These are phyloP conservation scores for Termitomyces sp. DNA, from an alignment of 768 basidiomycete genomes.

Conservation along the genomic window DNA sequence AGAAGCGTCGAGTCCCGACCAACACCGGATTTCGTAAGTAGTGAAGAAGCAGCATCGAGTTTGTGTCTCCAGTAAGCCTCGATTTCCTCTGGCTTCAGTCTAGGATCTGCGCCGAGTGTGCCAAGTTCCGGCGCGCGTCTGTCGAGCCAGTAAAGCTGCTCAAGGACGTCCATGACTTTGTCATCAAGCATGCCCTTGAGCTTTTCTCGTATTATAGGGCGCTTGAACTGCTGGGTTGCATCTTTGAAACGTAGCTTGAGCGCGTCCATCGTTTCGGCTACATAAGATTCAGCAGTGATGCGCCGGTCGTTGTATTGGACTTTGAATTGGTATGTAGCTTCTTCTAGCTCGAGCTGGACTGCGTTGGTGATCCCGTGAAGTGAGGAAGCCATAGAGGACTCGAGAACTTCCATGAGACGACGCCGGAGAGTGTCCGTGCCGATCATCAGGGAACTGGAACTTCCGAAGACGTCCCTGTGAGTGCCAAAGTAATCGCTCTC, in stretches of 20 bases:
- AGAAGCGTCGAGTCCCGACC: constrained; percentile 92
- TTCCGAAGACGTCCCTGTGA: constrained; percentile 59
- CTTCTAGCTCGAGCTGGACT: constrained; percentile 95
- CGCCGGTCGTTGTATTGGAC: constrained; percentile 96
- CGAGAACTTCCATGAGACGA: constrained; percentile 94
- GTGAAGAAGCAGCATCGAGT: constrained; percentile 86
- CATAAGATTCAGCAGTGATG: constrained; percentile 93
- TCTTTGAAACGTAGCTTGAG: constrained; percentile 90
- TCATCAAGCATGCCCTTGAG: constrained; percentile 94
- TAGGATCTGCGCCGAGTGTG: constrained; percentile 61
- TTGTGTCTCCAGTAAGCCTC: constrained; percentile 96
- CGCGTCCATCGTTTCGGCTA: constrained; percentile 93
- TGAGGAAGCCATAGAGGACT: constrained; percentile 95
- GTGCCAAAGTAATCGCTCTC: constrained; percentile 67
- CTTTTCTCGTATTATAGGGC: constrained; percentile 82
- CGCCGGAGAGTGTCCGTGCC: constrained; percentile 88
- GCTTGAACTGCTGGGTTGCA: constrained; percentile 78
- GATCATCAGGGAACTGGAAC: constrained; percentile 69
- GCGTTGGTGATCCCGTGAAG: constrained; percentile 96
- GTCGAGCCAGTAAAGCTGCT: constrained; percentile 96
- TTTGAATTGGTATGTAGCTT: constrained; percentile 98
- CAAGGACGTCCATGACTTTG: constrained; percentile 94
- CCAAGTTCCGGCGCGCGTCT: constrained; percentile 76
- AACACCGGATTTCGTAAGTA: constrained; percentile 93
- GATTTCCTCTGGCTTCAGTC: constrained; percentile 66